phyloP scores from a whole-genome alignment of 2,329 filamentous ascomycete species.

The Trichophyton mentagrophytes region DNA sequence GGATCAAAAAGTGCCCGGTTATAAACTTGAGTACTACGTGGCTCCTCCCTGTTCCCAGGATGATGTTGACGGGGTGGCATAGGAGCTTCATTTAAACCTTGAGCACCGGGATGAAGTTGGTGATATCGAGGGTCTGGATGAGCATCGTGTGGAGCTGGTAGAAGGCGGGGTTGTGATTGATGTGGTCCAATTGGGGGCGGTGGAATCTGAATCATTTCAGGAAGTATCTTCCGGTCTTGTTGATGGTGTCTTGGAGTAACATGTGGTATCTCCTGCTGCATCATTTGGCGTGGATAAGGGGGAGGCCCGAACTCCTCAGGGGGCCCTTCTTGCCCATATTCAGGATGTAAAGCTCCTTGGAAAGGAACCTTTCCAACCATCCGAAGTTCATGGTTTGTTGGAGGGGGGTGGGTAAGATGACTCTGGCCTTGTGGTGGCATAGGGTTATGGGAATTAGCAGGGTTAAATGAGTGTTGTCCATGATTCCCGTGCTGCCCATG shows the following conservation, averaged over 20 bases:
- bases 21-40: neutral
- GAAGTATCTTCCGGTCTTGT: neutral
- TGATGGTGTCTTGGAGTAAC: neutral
- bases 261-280: neutral
- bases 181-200: neutral
- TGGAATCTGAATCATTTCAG: neutral
- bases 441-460: neutral
- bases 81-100: neutral
- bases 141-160: neutral
- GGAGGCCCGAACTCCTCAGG: neutral
- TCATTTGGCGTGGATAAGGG: neutral
- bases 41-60: neutral
- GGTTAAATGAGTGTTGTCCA: neutral
- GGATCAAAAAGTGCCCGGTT: neutral
- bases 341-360: neutral
- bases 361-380: neutral
- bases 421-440: constrained; percentile 3
- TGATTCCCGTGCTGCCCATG: neutral
- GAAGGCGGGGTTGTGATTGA: neutral
- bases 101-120: neutral
- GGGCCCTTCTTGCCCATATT: neutral
- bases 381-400: neutral
- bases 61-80: neutral
- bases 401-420: neutral
- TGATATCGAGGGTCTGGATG: neutral